Evolutionary conservation across 1,139 yeast genomes (phyloP), one percentile per base, ranked within the genome.

Genomic region (Spencermartinsiella ligniputridi): DNA sequence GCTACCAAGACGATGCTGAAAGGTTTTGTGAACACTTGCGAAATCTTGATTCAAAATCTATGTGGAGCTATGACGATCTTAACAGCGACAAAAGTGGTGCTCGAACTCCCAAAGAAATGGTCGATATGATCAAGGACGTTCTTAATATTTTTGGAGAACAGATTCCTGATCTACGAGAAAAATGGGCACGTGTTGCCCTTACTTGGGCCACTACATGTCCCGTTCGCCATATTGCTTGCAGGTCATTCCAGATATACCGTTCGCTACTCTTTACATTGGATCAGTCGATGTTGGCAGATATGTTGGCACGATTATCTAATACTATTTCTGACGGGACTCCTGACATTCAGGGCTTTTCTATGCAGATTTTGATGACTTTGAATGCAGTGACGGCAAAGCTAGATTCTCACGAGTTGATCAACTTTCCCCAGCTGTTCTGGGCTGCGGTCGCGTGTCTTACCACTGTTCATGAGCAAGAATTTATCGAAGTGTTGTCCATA

Each of bases 131-230:
- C 4, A 70, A 89, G 48, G 78, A 78, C 46, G 72, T 84, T 2
- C 61, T 89, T 33, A 76, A 74, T 22, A 73, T 85, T 1, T 79
- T 89, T 57, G 61, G 74, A 3, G 70, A 70, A 0, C 54, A 66
- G 0, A 63, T 67, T 6, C 79, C 81, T 1, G 73, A 71, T 2
- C 68, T 90, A 21, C 94, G 83, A 56, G 77, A 76, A 41, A 83
- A 82, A 44, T 88, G 98, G 98, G 83, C 95, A 42, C 70, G 83
- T 39, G 80, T 79, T 1, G 87, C 97, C 0, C 70, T 94, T 39
- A 74, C 75, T 32, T 94, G 98, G 98, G 97, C 98, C 0, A 92
- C 98, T 0, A 82, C 96, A 1, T 92, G 98, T 68, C 95, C 97
- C 2, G 98, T 92, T 0, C 76, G 97, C 57, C 99, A 94, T 62